Evolutionary conservation across 1,284 basidiomycete species (phyloP).

Genomic region (Microbotryum saponariae): DNA sequence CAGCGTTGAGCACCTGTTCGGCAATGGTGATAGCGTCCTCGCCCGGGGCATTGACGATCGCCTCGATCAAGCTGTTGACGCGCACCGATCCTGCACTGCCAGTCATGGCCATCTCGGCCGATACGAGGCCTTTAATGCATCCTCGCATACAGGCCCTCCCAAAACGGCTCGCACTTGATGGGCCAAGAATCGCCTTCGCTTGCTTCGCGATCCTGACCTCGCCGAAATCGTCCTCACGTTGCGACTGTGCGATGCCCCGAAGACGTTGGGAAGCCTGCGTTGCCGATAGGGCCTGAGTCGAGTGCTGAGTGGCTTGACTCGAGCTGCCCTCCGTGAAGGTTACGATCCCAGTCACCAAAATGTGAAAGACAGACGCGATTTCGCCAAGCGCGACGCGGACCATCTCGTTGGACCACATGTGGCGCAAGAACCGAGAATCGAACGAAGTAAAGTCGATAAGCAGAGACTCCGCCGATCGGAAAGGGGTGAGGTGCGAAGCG

Average conservation of each 20-base stretch:
- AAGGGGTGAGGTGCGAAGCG: slow-evolving; percentile 48
- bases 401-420: slow-evolving; percentile 13
- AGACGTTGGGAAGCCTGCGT: slow-evolving; percentile 14
- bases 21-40: slow-evolving; percentile 55
- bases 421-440: slow-evolving; percentile 8
- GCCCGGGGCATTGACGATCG: slow-evolving; percentile 50
- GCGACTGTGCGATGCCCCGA: slow-evolving; percentile 13
- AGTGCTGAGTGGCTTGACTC: neutral
- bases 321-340: slow-evolving; percentile 1
- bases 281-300: slow-evolving; percentile 28
- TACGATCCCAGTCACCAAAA: slow-evolving; percentile 6
- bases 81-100: slow-evolving; percentile 10
- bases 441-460: neutral
- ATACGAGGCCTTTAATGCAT: slow-evolving; percentile 21
- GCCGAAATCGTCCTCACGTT: slow-evolving; percentile 57
- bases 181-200: slow-evolving; percentile 35
- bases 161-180: neutral
- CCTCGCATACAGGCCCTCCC: slow-evolving; percentile 3
- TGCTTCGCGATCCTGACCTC: slow-evolving; percentile 49
- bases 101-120: slow-evolving; percentile 20
- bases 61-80: slow-evolving; percentile 50
- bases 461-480: neutral
- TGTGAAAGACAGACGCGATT: slow-evolving; percentile 13
- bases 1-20: slow-evolving; percentile 52
- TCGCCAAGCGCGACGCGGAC: slow-evolving; percentile 14